A percentile compares a stretch with the other conserved stretches of the same genome.
phyloP scores from a whole-genome alignment of 192 early-diverging fungal genomes.

The Powellomyces hirtus region DNA sequence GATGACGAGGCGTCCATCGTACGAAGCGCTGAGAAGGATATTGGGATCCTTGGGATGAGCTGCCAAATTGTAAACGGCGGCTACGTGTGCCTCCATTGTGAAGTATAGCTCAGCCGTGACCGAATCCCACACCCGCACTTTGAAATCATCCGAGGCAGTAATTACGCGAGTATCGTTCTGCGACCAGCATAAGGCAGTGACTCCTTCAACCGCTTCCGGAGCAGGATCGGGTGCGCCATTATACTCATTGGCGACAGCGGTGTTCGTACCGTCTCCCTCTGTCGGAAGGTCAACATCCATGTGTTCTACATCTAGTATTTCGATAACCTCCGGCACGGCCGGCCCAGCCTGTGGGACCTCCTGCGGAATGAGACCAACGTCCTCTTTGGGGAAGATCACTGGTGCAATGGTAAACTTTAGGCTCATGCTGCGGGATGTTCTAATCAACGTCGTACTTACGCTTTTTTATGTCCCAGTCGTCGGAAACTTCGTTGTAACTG shows the following conservation, averaged over 20 bases:
- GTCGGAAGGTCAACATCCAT: too few species aligned
- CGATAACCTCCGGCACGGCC: too few species aligned
- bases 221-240: background rate
- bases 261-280: too few species aligned
- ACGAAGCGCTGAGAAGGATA: constrained; percentile 75
- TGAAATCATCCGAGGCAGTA: constrained; percentile 53
- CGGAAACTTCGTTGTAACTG: constrained; percentile 49
- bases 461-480: constrained; percentile 59
- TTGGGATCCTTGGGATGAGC: constrained; percentile 70
- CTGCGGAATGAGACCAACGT: too few species aligned
- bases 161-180: constrained; percentile 67
- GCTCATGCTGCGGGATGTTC: background rate
- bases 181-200: constrained; percentile 72
- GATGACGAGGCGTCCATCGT: constrained; percentile 77
- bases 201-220: background rate
- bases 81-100: constrained; percentile 56
- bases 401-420: background rate
- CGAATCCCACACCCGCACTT: constrained; percentile 66
- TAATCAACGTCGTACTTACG: constrained; percentile 21
- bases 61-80: constrained; percentile 70
- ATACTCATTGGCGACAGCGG: too few species aligned
- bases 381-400: background rate
- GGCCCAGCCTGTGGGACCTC: too few species aligned
- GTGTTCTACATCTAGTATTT: too few species aligned
- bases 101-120: constrained; percentile 55